phyloP scores from a whole-genome alignment of 2,329 filamentous ascomycete genomes.

The Aspergillus sp. region DNA sequence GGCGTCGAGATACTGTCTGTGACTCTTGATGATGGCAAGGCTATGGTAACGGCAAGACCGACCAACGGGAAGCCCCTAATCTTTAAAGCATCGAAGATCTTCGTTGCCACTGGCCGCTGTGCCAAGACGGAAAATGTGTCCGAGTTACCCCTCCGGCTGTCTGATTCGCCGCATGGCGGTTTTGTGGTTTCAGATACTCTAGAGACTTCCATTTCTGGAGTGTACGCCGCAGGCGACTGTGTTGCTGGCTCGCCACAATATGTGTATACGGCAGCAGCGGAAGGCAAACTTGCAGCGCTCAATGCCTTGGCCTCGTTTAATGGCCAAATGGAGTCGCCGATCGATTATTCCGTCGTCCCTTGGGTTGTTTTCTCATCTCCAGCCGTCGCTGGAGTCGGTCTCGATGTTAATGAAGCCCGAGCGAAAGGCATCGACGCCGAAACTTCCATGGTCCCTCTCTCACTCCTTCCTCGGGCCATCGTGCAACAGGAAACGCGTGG shows the following conservation, averaged over 20 bases:
- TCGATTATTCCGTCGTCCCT: background rate
- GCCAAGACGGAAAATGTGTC: background rate
- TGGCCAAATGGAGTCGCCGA: background rate
- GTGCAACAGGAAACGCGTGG: background rate
- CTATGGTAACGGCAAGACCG: background rate
- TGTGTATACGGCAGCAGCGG: background rate
- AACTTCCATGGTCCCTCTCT: background rate
- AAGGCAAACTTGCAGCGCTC: background rate
- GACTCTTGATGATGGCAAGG: background rate
- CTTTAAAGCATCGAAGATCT: background rate
- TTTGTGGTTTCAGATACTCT: background rate
- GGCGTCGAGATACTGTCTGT: background rate
- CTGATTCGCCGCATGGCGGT: background rate
- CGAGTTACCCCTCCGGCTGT: background rate
- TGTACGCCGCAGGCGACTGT: background rate
- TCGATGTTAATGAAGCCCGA: background rate
- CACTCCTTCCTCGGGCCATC: background rate
- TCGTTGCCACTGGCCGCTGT: background rate
- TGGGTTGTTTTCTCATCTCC: background rate
- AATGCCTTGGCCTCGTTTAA: background rate
- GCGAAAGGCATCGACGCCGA: background rate
- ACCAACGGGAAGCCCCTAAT: background rate
- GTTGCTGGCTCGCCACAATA: background rate
- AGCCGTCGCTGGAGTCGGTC: background rate
- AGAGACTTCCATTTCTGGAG: background rate